Base-by-base conservation (phyloP, 768 basidiomycete genomes). In the Kwoniella dendrophila region DNA sequence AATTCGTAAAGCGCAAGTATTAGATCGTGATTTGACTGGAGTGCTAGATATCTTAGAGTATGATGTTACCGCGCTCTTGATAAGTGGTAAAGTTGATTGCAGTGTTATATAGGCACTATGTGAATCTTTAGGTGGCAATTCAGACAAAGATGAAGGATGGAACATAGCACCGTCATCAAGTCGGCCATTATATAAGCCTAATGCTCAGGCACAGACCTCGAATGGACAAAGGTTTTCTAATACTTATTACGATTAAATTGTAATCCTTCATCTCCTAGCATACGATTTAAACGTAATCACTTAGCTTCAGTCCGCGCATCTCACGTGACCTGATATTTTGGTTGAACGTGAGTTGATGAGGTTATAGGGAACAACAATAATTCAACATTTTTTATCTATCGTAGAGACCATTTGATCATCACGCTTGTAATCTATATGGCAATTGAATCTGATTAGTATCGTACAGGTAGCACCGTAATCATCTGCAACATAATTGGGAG, bases 161-260 rank as follows among this genome's bases (percentile, higher is more conserved):
- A 5, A 26, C 53, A 40, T 29, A 20, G 56, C 56, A 57, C 33
- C 56, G 56, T 57, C 56, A 57, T 57, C 56, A 45, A 29, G 29
- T 45, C 56, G 56, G 56, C 56, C 20, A 26, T 26, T 22, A 22
- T 27, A 11, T n/a, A 18, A 40, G 26, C 34, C 20, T 12, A 29
- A 22, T 18, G n/a, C 41, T n/a, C 43, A 14, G 33, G 7, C 41
- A 27, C 36, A 40, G n/a, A 10, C 41, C 24, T 8, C 18, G 18
- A 12, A 34, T 16, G n/a, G 18, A 14, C 10, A n/a, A 26, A 24
- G 18, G 3, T 36, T 29, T 33, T 7, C 20, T 47, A 43, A 57
- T 57, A 2, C 3, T 34, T n/a, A 56, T 43, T 44, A 51, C 33
- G 14, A 22, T 12, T 49, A 3, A 49, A n/a, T 14, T 33, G 8